These are phyloP conservation scores for Ceratocystis destructans DNA, from an alignment of 2,329 filamentous ascomycete species.

Conservation along the genomic window DNA sequence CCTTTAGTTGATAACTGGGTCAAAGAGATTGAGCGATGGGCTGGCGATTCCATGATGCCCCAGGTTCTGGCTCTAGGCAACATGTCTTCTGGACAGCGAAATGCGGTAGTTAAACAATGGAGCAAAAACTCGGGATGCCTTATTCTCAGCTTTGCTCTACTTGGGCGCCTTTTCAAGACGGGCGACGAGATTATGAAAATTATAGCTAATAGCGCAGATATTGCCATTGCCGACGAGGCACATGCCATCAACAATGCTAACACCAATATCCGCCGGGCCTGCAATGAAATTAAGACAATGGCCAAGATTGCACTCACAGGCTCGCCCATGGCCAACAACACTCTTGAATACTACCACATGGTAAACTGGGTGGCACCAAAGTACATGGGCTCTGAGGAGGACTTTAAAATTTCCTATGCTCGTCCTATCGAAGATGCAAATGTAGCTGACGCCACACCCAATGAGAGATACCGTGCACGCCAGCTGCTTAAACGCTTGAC, in stretches of 20 bases:
- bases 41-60: conserved; percentile 26
- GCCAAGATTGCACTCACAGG: conserved; percentile 74
- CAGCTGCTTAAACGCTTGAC: conserved; percentile 59
- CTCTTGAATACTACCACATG: conserved; percentile 74
- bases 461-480: conserved; percentile 45
- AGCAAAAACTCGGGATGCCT: conserved; percentile 52
- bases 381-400: conserved; percentile 53
- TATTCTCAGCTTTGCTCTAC: conserved; percentile 61
- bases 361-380: conserved; percentile 74
- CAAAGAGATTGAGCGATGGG: conserved; percentile 49
- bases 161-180: conserved; percentile 28
- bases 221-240: conserved; percentile 77
- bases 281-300: conserved; percentile 48
- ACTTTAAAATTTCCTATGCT: conserved; percentile 59
- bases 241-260: conserved; percentile 58
- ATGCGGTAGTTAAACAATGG: conserved; percentile 37
- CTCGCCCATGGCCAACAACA: conserved; percentile 72
- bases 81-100: neutral
- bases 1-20: conserved; percentile 68
- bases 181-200: conserved; percentile 29
- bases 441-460: conserved; percentile 44
- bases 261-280: conserved; percentile 39
- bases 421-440: conserved; percentile 61
- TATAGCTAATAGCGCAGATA: conserved; percentile 48
- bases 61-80: neutral